A percentile compares a stretch with the other conserved stretches of the same genome.
phyloP scores from a whole-genome alignment of 2,329 filamentous ascomycete species.

The Malbranchea zuffiana region DNA sequence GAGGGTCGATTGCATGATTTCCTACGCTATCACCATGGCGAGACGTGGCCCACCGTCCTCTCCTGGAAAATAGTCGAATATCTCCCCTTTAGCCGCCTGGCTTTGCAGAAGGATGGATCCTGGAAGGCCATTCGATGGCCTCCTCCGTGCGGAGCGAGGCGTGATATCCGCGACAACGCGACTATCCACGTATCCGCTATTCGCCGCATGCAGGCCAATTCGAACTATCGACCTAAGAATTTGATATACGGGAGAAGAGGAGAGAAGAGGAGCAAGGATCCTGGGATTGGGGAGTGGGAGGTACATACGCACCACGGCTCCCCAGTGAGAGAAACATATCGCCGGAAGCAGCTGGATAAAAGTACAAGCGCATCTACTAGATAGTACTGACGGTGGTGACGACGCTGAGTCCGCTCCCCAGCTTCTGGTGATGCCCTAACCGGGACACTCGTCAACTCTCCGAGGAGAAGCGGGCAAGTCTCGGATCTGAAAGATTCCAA shows the following conservation, averaged over 20 bases:
- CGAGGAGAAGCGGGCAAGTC: no score
- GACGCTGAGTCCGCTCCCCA: no score
- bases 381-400: no score
- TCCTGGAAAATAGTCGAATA: conserved; percentile 67
- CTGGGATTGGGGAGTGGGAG: conserved; percentile 57
- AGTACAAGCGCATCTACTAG: no score
- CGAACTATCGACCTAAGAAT: conserved; percentile 57
- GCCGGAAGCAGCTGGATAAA: not conserved
- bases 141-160: conserved; percentile 57
- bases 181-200: conserved; percentile 60
- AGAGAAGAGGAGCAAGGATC: conserved; percentile 44
- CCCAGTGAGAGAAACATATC: conserved; percentile 51
- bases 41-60: conserved; percentile 42
- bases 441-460: no score
- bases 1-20: conserved; percentile 53
- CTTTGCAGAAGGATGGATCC: conserved; percentile 41
- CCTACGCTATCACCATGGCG: conserved; percentile 49
- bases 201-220: conserved; percentile 53
- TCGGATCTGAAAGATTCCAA: no score
- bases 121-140: conserved; percentile 70
- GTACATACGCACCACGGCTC: conserved; percentile 50
- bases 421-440: no score
- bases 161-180: conserved; percentile 57
- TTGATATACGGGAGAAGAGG: conserved; percentile 60
- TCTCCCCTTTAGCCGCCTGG: conserved; percentile 64